phyloP scores from a whole-genome alignment of 73 alveolate species.

The Strombidium stylifer region DNA sequence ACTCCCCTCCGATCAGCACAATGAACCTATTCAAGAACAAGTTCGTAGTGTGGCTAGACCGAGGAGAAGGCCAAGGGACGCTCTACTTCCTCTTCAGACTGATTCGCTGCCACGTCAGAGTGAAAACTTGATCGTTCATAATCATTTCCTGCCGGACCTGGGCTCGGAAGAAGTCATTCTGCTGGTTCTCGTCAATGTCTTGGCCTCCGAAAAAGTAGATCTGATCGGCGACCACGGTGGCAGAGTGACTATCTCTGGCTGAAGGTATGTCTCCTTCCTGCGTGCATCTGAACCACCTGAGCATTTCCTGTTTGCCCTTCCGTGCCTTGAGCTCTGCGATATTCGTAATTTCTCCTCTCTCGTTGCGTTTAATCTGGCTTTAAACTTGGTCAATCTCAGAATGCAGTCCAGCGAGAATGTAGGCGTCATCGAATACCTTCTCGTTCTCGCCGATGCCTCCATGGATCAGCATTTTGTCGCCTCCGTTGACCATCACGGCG shows the following conservation, averaged over 20 bases:
- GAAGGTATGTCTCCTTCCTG: conserved; percentile 22
- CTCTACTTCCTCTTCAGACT: no score
- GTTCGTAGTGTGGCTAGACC: no score
- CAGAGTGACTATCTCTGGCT: conserved; percentile 54
- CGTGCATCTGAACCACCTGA: conserved; percentile 29
- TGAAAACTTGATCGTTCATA: no score
- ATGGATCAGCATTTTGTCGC: conserved; percentile 35
- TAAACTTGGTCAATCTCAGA: neutral
- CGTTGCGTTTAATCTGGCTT: no score
- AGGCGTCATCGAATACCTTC: conserved; percentile 22
- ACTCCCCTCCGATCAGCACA: conserved; percentile 28
- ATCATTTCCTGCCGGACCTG: conserved; percentile 12
- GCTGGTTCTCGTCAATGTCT: conserved; percentile 27
- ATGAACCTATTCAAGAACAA: no score
- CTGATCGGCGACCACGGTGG: conserved; percentile 16
- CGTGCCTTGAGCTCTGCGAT: no score
- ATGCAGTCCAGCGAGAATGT: conserved; percentile 10
- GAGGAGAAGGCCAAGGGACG: no score
- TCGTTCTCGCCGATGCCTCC: conserved; percentile 33
- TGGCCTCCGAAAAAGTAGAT: conserved; percentile 54
- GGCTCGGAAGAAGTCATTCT: conserved; percentile 20
- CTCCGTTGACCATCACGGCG: neutral
- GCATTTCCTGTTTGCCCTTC: no score
- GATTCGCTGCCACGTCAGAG: no score
- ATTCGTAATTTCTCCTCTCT: no score